Conservation (phyloP, 768 basidiomycete species). For the Suillus hirtellus region DNA sequence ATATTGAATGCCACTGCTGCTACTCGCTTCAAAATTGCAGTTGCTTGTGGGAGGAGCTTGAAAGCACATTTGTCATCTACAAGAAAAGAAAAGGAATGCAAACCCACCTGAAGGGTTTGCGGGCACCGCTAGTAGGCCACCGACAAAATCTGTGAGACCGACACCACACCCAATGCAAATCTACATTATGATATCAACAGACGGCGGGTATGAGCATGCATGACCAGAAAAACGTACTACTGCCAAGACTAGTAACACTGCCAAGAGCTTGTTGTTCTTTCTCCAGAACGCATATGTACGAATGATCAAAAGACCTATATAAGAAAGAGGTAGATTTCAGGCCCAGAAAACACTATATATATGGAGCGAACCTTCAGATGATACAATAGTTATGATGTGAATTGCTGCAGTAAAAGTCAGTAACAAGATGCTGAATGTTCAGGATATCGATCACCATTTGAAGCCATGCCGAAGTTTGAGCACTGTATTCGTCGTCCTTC, state of each 20-base stretch:
- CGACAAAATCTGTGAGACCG: background rate
- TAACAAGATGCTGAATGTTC: background rate
- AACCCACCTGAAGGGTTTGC: background rate
- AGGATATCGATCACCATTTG: conserved; percentile 1
- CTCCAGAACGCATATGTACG: conserved; percentile 8
- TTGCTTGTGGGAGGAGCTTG: background rate
- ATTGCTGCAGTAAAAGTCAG: background rate
- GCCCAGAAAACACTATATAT: background rate
- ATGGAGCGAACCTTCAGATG: background rate
- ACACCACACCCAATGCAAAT: background rate
- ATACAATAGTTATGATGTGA: conserved; percentile 6
- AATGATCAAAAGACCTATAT: conserved; percentile 1
- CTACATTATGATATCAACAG: background rate
- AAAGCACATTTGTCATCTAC: background rate
- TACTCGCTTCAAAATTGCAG: conserved; percentile 1
- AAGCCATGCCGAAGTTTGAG: background rate
- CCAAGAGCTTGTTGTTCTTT: conserved; percentile 5
- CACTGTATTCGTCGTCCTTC: conserved; percentile 1
- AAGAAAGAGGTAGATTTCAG: background rate
- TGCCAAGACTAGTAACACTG: conserved; percentile 1
- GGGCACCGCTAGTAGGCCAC: background rate
- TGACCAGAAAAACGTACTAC: background rate
- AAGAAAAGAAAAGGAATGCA: background rate
- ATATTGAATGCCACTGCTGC: background rate
- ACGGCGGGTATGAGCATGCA: background rate